Percentiles rank a stretch among this genome's conserved stretches.
phyloP scores from a whole-genome alignment of 129 eudicot genomes.

The Centrapalus pauciflorus region DNA sequence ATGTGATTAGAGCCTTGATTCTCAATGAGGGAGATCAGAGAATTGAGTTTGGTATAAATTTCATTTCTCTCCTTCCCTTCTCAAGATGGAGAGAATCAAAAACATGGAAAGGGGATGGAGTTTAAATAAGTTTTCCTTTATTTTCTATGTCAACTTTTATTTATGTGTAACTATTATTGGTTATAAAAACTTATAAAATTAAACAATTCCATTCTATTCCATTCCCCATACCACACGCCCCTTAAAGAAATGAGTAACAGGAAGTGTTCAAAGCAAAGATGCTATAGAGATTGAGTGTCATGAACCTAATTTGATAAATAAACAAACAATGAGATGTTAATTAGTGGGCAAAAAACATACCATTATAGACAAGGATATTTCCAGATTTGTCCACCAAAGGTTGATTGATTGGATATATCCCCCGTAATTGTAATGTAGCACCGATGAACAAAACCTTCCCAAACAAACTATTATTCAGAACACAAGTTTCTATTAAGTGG shows the following conservation, averaged over 20 bases:
- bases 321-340: background rate
- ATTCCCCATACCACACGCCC: background rate
- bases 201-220: too few species aligned
- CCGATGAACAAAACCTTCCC: constrained; percentile 63
- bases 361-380: constrained; percentile 80
- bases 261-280: background rate
- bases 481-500: constrained; percentile 7
- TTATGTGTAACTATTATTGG: too few species aligned
- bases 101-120: too few species aligned
- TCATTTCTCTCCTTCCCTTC: too few species aligned
- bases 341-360: constrained; percentile 24
- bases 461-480: background rate
- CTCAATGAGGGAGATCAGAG: too few species aligned
- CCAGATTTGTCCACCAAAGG: constrained; percentile 77
- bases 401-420: constrained; percentile 53
- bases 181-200: too few species aligned
- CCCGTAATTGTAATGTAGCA: constrained; percentile 86
- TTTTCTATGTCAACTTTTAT: too few species aligned
- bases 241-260: background rate
- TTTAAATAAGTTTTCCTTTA: too few species aligned
- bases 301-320: background rate
- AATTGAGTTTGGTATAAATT: too few species aligned
- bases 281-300: background rate
- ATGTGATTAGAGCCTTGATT: too few species aligned
- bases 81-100: too few species aligned